Conservation (phyloP, 208 protist genomes). For the Tritrichomonas foetus region DNA sequence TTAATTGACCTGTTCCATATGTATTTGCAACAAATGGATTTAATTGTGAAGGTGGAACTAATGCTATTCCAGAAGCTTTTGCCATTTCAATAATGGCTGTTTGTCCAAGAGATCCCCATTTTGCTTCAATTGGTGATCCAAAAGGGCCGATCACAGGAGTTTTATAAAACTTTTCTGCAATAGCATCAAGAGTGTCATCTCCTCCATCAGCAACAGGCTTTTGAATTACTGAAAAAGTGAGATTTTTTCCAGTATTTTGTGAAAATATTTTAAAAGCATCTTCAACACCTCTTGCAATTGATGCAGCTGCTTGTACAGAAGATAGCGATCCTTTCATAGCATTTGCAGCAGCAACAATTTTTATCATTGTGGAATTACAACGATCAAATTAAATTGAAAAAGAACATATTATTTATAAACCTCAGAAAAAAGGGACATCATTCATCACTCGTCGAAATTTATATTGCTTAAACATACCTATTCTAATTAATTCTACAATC, state of each 20-base stretch:
- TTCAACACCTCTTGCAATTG: neutral
- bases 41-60: neutral
- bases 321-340: conserved; percentile 41
- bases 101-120: neutral
- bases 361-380: neutral
- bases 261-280: neutral
- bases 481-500: too few relatives aligned
- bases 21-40: conserved; percentile 30
- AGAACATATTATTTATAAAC: too few relatives aligned
- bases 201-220: neutral
- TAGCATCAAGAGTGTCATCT: conserved; percentile 33
- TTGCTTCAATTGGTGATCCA: neutral
- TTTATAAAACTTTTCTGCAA: neutral
- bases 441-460: too few relatives aligned
- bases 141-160: neutral
- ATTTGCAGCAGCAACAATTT: conserved; percentile 21
- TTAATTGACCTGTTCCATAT: conserved; percentile 40
- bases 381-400: too few relatives aligned
- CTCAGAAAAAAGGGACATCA: too few relatives aligned
- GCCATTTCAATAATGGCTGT: conserved; percentile 43
- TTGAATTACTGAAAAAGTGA: neutral
- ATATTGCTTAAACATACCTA: too few relatives aligned
- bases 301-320: neutral
- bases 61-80: neutral
- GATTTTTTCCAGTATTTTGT: neutral